phyloP scores from a whole-genome alignment of 2,329 filamentous ascomycete species.

The Biscogniauxia sp. region DNA sequence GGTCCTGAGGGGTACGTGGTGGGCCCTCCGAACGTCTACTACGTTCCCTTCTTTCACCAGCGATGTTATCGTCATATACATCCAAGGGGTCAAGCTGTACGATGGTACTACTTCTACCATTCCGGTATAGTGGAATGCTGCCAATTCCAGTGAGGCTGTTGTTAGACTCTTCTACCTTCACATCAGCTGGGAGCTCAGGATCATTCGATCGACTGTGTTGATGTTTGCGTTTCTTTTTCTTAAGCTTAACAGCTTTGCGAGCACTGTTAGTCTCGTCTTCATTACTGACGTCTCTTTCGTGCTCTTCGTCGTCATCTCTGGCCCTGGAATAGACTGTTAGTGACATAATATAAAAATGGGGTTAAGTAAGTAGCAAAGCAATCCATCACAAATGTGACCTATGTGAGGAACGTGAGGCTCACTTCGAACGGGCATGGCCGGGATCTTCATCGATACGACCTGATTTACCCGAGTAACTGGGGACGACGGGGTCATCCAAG shows the following conservation, averaged over 20 bases:
- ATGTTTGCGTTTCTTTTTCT: not conserved
- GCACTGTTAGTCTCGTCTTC: not conserved
- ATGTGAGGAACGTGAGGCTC: too few relatives aligned
- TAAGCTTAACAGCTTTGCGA: not conserved
- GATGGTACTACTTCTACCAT: not conserved
- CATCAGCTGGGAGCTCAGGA: not conserved
- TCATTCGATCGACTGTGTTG: not conserved
- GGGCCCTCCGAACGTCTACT: not conserved
- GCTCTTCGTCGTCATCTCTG: not conserved
- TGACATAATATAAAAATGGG: too few relatives aligned
- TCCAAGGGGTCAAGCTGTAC: not conserved
- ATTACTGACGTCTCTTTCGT: not conserved
- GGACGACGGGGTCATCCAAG: too few relatives aligned
- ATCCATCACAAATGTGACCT: too few relatives aligned
- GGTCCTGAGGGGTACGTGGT: too few relatives aligned
- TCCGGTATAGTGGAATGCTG: not conserved
- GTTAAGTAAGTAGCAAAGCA: too few relatives aligned
- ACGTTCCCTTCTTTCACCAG: not conserved
- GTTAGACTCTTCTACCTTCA: not conserved
- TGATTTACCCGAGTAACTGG: too few relatives aligned
- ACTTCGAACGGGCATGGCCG: too few relatives aligned
- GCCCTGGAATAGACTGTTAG: not conserved
- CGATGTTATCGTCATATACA: not conserved
- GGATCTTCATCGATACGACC: too few relatives aligned
- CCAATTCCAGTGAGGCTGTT: not conserved